phyloP scores from a whole-genome alignment of 108 stramenopile genomes.

The Seminavis robusta region DNA sequence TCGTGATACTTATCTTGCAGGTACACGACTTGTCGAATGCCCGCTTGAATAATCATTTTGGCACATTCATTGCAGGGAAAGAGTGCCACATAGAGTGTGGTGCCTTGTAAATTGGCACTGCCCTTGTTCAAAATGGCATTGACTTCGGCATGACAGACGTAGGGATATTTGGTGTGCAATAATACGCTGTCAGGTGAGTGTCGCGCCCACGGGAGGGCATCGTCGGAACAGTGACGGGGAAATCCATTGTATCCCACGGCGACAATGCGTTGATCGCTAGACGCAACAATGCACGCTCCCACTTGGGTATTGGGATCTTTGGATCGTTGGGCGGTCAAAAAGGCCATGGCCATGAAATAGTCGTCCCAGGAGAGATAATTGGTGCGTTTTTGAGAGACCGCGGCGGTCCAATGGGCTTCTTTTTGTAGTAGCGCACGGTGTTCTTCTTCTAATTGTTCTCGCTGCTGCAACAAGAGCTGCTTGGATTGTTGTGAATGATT shows the following conservation, averaged over 20 bases:
- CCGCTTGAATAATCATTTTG: slow-evolving; percentile 96
- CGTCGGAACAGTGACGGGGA: slow-evolving; percentile 91
- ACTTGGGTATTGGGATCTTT: slow-evolving; percentile 98
- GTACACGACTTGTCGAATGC: slow-evolving; percentile 94
- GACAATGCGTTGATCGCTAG: slow-evolving; percentile 67
- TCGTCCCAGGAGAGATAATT: slow-evolving; percentile 92
- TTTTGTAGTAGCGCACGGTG: slow-evolving; percentile 12
- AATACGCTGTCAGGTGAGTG: slow-evolving; percentile 10
- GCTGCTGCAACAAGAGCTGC: background rate
- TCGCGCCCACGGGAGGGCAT: slow-evolving; percentile 89
- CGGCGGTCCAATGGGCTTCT: slow-evolving; percentile 57
- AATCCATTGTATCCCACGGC: slow-evolving; percentile 99
- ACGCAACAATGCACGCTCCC: slow-evolving; percentile 82
- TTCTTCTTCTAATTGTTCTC: background rate
- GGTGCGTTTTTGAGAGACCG: slow-evolving; percentile 5
- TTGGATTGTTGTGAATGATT: too few relatives aligned
- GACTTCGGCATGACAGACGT: slow-evolving; percentile 97
- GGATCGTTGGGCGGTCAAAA: slow-evolving; percentile 90
- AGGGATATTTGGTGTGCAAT: slow-evolving; percentile 94
- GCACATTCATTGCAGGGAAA: slow-evolving; percentile 98
- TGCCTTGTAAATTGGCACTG: slow-evolving; percentile 64
- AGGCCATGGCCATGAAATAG: slow-evolving; percentile 92
- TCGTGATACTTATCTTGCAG: slow-evolving; percentile 90
- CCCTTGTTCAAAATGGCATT: slow-evolving; percentile 98
- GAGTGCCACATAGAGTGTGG: slow-evolving; percentile 92